A percentile compares a stretch with the other conserved stretches of the same genome.
Evolutionary conservation across 331 rosid genomes (phyloP).

Genomic region (Dryas integrifolia): DNA sequence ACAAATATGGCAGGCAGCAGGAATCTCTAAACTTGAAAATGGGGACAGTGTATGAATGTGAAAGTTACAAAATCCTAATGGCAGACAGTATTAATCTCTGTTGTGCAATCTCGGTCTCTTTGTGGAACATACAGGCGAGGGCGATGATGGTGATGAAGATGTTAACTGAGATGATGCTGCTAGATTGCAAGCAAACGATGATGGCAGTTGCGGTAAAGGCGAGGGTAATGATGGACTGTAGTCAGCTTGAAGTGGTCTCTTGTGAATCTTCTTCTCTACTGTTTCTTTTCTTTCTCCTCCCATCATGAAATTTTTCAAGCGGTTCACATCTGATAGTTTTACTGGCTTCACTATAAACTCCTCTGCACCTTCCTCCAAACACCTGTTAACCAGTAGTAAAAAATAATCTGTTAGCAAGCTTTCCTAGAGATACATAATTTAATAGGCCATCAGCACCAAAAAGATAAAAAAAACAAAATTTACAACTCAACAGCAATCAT

Average conservation of each 20-base stretch:
- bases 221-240: conserved; percentile 19
- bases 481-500: too few species aligned
- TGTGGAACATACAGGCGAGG: not conserved
- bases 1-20: conserved; percentile 1
- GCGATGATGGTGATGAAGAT: conserved; percentile 30
- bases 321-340: conserved; percentile 71
- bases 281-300: conserved; percentile 52
- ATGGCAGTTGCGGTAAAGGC: conserved; percentile 10
- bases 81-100: conserved; percentile 7
- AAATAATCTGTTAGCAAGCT: conserved; percentile 1
- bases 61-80: not conserved
- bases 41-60: not conserved
- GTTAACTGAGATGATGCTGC: conserved; percentile 23
- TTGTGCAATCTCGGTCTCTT: conserved; percentile 30
- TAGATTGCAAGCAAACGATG: conserved; percentile 34
- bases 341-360: conserved; percentile 87
- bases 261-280: conserved; percentile 31
- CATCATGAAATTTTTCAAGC: conserved; percentile 62
- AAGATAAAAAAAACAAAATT: too few species aligned
- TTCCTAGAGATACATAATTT: not conserved
- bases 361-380: conserved; percentile 96
- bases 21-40: conserved; percentile 6
- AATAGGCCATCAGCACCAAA: not conserved
- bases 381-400: conserved; percentile 40
- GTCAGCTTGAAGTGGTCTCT: conserved; percentile 49